Percentiles rank a stretch among this genome's conserved stretches.
phyloP scores from a whole-genome alignment of 768 basidiomycete genomes.

The Suillus hirtellus region DNA sequence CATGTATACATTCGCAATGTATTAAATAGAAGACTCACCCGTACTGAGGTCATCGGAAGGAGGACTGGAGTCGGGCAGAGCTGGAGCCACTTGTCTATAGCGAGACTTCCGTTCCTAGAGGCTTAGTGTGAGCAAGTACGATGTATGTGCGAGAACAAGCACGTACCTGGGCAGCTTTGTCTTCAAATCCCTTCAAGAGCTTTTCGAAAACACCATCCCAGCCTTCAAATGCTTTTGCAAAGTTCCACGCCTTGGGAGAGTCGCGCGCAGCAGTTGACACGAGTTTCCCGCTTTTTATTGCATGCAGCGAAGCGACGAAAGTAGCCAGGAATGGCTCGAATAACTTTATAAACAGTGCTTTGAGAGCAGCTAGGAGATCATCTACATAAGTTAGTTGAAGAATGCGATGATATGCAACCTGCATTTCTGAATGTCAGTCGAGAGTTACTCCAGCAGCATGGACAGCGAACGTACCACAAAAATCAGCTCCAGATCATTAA shows the following conservation, averaged over 20 bases:
- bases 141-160: neutral
- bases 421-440: conserved; percentile 8
- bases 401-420: conserved; percentile 97
- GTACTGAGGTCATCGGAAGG: conserved; percentile 63
- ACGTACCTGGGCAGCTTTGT: conserved; percentile 67
- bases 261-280: conserved; percentile 35
- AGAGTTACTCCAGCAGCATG: conserved; percentile 9
- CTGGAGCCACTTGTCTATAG: conserved; percentile 40
- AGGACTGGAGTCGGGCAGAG: conserved; percentile 40
- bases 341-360: conserved; percentile 81
- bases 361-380: conserved; percentile 78
- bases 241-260: conserved; percentile 57
- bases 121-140: conserved; percentile 10
- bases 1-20: neutral
- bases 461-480: conserved; percentile 73
- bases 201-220: conserved; percentile 86
- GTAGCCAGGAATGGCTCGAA: conserved; percentile 83
- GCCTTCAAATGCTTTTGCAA: conserved; percentile 66
- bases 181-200: conserved; percentile 70
- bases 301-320: conserved; percentile 82
- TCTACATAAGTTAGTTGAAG: conserved; percentile 93
- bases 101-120: conserved; percentile 73
- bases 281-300: conserved; percentile 47
- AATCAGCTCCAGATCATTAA: conserved; percentile 93
- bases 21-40: conserved; percentile 37